Percentiles rank a stretch among this genome's conserved stretches.
These are phyloP conservation scores for Camellia oleifera DNA, from an alignment of 179 eudicot genomes.

Conservation along the genomic window DNA sequence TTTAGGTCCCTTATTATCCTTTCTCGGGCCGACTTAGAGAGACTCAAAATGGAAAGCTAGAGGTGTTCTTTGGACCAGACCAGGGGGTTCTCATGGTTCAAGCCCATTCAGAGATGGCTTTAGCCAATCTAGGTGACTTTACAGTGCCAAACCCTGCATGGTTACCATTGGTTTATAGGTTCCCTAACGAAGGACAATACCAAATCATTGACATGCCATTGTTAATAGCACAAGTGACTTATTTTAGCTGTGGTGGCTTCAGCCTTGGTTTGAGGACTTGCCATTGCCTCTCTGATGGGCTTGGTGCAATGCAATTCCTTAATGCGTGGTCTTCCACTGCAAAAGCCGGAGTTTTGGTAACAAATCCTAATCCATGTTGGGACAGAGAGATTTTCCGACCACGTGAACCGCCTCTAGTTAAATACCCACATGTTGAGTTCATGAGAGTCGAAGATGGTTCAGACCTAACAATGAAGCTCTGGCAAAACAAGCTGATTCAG, in stretches of 20 bases:
- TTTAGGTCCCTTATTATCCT: constrained; percentile 89
- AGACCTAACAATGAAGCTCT: constrained; percentile 48
- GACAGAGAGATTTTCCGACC: constrained; percentile 70
- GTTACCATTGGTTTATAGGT: constrained; percentile 55
- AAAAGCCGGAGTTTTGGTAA: constrained; percentile 46
- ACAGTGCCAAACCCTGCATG: constrained; percentile 83
- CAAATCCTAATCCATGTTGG: constrained; percentile 75
- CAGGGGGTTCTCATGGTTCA: constrained; percentile 76
- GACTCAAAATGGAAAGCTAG: constrained; percentile 59
- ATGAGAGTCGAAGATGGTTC: constrained; percentile 65
- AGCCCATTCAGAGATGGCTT: constrained; percentile 51
- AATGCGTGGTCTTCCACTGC: constrained; percentile 90
- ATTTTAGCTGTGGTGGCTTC: constrained; percentile 77
- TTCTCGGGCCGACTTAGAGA: constrained; percentile 78
- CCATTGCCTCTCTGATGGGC: constrained; percentile 91
- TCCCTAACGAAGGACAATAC: constrained; percentile 69
- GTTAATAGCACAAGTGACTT: constrained; percentile 77
- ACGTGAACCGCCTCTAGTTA: constrained; percentile 58
- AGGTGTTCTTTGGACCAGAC: constrained; percentile 68
- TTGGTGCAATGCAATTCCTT: constrained; percentile 95
- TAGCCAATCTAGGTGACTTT: constrained; percentile 58
- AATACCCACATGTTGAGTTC: constrained; percentile 69
- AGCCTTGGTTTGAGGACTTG: constrained; percentile 87
- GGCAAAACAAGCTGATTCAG: constrained; percentile 74
- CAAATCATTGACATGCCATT: constrained; percentile 79